Evolutionary conservation across 768 basidiomycete species (phyloP), one percentile per base, ranked within the genome.

Genomic region (Filobasidium floriforme): DNA sequence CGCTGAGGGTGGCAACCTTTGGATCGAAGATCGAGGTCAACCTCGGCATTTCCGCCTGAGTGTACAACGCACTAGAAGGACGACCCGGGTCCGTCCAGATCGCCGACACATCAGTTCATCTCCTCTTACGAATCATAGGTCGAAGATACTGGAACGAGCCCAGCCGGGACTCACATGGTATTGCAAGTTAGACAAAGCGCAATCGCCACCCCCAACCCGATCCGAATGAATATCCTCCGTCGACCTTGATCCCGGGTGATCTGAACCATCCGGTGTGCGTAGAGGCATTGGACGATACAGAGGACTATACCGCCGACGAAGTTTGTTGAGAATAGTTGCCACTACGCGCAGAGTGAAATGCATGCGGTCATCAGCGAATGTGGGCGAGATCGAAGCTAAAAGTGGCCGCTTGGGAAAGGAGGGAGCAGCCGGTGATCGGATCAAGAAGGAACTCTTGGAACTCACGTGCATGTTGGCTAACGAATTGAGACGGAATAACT

Each of bases 211-310:
- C 46, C 46, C 22, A 49, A 49, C 3, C 46, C 46, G 46, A 49
- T 12, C 18, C 46, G 18, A 6, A 49, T 22, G 18, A 15, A 49
- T 2, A 49, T 49, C 46, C 46, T 49, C 46, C 46, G 15, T 22
- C 18, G 22, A 49, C 46, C 46, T 49, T 22, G 22, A 22, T 15
- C 46, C 4, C 18, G 3, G 46, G 46, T 49, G 12, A 49, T 49
- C 18, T 18, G 46, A 12, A 49, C 22, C 18, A 49, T 49, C 22
- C 46, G 46, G 46, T 49, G 46, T 3, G 46, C 46, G 46, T 49
- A 49, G 46, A 49, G 46, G 46, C 46, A 18, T 49, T 49, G 46
- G 46, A 49, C 46, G 46, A 49, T 49, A 22, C 46, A 49, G 14
- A 49, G 46, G 46, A 49, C 46, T 15, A 49, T 49, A 14, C 46